Evolutionary conservation across 2,329 filamentous ascomycete genomes (phyloP), one percentile per base, ranked within the genome.

Genomic region (Tympanopsis confertula): DNA sequence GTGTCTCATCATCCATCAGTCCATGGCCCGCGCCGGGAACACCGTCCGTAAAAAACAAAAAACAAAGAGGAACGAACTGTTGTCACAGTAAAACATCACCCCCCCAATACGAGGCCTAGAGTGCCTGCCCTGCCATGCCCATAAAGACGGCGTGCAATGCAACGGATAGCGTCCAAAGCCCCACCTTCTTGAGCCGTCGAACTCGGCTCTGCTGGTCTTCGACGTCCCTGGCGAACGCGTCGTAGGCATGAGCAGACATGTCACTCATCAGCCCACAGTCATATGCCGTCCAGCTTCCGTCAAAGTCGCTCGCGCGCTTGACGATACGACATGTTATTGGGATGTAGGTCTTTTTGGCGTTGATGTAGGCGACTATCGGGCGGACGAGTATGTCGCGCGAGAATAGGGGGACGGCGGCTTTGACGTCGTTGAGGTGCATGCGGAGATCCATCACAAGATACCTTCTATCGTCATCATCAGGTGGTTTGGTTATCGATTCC

Each of bases 351-450:
- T 81, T 82, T 56, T 87, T 86, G 32, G 86, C 85, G 59, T 98
- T 98, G 61, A 98, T 96, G 57, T 96, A 98, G 5, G 89, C 91
- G 30, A 98, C 88, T 43, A 98, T 98, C 13, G 91, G 91, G 4
- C 91, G 78, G 26, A 96, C 86, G 4, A 96, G 77, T 2, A 96
- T 74, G 53, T 95, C 83, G 13, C 77, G 81, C 1, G 84, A 94
- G 62, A 98, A 96, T 36, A 96, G 72, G 1, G 91, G 91, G 2
- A 98, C 88, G 3, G 84, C 81, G 19, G 91, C 91, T 47, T 87
- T 86, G 33, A 96, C 87, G 47, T 95, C 86, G 61, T 95, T 96
- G 44, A 98, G 74, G 53, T 95, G 84, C 43, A 96, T 81, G 13
- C 86, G 79, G 36, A 98, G 69, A 56, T 98, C 91, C 74, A 95